Base-by-base conservation (phyloP, 371 early-diverging fungal genomes). In the Massospora cicadina region DNA sequence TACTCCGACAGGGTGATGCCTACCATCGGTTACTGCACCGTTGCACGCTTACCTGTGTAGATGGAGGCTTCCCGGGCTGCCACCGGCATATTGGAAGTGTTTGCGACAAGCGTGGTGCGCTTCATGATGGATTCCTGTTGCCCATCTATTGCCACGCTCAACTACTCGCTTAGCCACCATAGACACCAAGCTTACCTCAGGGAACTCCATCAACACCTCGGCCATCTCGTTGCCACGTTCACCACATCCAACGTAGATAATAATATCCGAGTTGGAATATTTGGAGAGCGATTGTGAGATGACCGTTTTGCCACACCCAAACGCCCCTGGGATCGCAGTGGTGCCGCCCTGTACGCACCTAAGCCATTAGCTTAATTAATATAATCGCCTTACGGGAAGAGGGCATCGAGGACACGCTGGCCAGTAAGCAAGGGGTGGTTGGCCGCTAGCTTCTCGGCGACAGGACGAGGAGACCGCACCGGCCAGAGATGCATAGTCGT, bases 191-290 rank as follows among this genome's bases (percentile, higher is more conserved):
- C 23, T 60, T 74, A 82, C 77, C 73, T 91, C 87, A 27, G 99
- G 99, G 88, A 99, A 99, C 73, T 99, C 99, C 98, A 96, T 97
- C 74, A 99, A 81, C 61, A 99, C 99, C 81, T 99, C 99, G 72
- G 99, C 98, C 99, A 99, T 99, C 74, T 99, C 99, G 70, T 99
- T 99, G 66, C 99, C 99, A 74, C 99, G 89, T 78, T 99, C 99
- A 69, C 99, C 99, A 71, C 93, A 64, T 28, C 99, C 99, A 65
- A 99, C 99, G 75, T 99, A 99, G 65, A 99, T 91, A 77, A 99
- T 99, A 64, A 98, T 84, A 76, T 99, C 99, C 58, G 98, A 98
- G 86, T 99, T 99, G 70, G 98, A 98, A 79, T 98, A 99, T 77
- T 99, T 99, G 65, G 99, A 98, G 66, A 99, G 80, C 1, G 98